Evolutionary conservation across 768 basidiomycete genomes (phyloP), one percentile per base, ranked within the genome.

Genomic region (Naganishia onofrii): DNA sequence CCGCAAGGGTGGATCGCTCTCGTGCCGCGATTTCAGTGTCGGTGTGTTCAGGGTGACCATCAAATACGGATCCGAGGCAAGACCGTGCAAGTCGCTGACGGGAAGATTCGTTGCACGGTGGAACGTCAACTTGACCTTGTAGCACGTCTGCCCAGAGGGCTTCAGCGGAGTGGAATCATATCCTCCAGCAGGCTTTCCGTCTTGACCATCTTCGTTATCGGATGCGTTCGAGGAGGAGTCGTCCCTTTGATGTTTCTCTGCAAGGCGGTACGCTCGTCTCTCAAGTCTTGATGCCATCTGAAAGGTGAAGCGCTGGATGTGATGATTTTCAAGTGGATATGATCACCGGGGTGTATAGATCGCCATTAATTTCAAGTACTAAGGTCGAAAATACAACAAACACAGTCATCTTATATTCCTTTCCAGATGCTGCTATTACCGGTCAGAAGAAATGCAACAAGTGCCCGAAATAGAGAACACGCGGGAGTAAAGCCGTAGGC

Each of bases 111-210:
- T 66, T 6, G 76, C 76, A 9, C 67, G 46, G 68, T 80, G 77
- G 38, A 80, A 78, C 21, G 76, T 80, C 32, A 80, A 76, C 57
- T 72, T 74, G 67, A 78, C 71, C 15, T 71, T 77, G 65, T 78
- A 80, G 31, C 76, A 74, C 2, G 72, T 73, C 29, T 55, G 68
- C 1, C 36, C 54, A 10, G 74, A 70, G 0, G 73, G 74, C 2
- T 67, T 48, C 4, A 80, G 64, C 2, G 77, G 76, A 1, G 77
- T 80, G 1, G 72, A 53, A 58, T 80, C 79, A 51, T 75, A 71
- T 0, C 79, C 79, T 15, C 77, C 79, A 13, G 70, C 71, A 6
- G 77, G 79, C 57, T 78, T 56, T 54, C 76, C 73, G 44, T 77
- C 75, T 44, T 69, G 36, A 23, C 19, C n/a, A n/a, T 58, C 60